Evolutionary conservation across 2,329 filamentous ascomycete genomes (phyloP), one percentile per base, ranked within the genome.

Genomic region (Aspergillus tanneri): DNA sequence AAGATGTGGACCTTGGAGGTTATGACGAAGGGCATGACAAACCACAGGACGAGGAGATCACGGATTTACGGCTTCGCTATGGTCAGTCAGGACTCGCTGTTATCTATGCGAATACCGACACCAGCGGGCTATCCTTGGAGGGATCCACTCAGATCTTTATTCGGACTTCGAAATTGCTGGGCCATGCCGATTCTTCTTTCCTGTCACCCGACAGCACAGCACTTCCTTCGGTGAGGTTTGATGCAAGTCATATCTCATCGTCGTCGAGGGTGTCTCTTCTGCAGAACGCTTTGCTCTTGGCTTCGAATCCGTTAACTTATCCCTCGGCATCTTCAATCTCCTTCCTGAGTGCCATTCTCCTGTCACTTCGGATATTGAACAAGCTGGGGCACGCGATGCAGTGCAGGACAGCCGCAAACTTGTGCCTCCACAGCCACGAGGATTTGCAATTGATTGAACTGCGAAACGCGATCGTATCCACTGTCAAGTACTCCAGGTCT

Each of bases 51-150:
- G 72, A 78, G 5, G 61, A 70, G 14, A 66, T 71, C 46, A 61
- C 64, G n/a, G 67, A 71, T 23, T 75, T 60, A 64, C 76, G 60
- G 50, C 65, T 32, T 22, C 69, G 76, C 40, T 85, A 84, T 59
- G 78, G 76, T 2, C 82, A 85, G 58, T 73, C 79, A 21, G 80
- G 77, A 5, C 72, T 85, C 53, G 79, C 81, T n/a, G 72, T 77
- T 36, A 72, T 84, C 27, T 85, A 85, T 61, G 71, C 78, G 10
- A 74, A 76, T 19, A 63, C 77, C 10, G 71, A 74, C 14, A 70
- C 71, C 35, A 74, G 71, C 12, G 55, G 63, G 35, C 65, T 72
- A 21, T 72, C 72, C 2, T 58, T 84, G 23, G 72, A 74, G 7
- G 74, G 62, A 9, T 69, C 78, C 7, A 75, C 78, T 56, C 63